Evolutionary conservation across 2,329 filamentous ascomycete genomes (phyloP), one percentile per base, ranked within the genome.

Genomic region (Emmonsiellopsis sp.): DNA sequence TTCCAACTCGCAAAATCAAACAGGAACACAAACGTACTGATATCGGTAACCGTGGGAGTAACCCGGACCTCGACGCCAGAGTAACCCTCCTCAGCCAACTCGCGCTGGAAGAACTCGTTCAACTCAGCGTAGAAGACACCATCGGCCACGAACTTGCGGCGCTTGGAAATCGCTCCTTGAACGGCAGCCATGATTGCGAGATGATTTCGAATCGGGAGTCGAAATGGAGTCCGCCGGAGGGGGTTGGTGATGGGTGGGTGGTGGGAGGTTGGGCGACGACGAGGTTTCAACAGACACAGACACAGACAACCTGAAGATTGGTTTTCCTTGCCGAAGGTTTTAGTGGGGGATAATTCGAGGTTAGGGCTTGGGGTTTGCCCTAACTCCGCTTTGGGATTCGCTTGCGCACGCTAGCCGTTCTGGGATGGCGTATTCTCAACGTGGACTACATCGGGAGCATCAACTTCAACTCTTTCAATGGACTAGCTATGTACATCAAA

Each of bases 101-200:
- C 93, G 78, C 93, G 92, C 85, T 97, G 93, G 89, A 98, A 98
- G 87, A 98, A 98, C 83, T 98, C 93, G 87, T 98, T 98, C 79
- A 98, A 82, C 82, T 98, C 93, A 82, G 93, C 93, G 80, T 96
- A 98, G 89, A 98, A 98, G 73, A 98, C 93, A 86, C 93, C 93
- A 79, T 98, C 93, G 67, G 87, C 88, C 75, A 92, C 86, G 81
- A 91, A 92, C 85, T 92, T 74, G 64, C 75, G 69, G 63, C 73
- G 73, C 71, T 77, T 77, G 60, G 74, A 76, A 64, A 77, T 76
- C 67, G 73, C 73, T 69, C 73, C 73, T 68, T 76, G 74, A 64
- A 71, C 67, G 68, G 74, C 72, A 64, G 74, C 72, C 74, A 77
- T 77, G 63, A 64, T 74, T 70, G 67, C 67, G 67, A 64, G 66